Evolutionary conservation across 2,329 filamentous ascomycete genomes (phyloP), one percentile per base, ranked within the genome.

Genomic region (Colletotrichum tofieldiae): DNA sequence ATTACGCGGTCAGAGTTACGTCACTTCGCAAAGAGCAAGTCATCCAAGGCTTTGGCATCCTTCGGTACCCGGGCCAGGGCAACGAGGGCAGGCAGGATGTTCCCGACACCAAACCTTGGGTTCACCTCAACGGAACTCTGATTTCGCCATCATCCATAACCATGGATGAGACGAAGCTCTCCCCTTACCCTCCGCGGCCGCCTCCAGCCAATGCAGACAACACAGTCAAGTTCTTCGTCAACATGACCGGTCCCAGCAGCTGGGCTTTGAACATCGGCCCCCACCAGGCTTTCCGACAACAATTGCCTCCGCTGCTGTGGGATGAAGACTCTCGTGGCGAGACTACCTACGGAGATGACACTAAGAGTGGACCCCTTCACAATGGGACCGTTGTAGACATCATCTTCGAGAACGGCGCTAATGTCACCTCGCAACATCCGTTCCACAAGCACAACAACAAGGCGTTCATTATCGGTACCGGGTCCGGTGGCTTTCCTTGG

Each of bases 381-480:
- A 71, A 63, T 23, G 64, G 68, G 18, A 68, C 64, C 5, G 64
- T 71, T 0, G 68, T 71, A 3, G 68, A 71, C 11, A 68, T 71
- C 58, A 63, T 71, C 43, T 71, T 71, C 29, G 68, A 71, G 52
- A 71, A 71, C 18, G 68, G 68, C 5, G 58, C 65, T 37, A 71
- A 68, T 2, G 65, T 71, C 35, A 71, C 68, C n/a, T 71, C 68
- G 5, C 68, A 71, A 12, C 68, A 71, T 20, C 68, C 68, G 2
- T 71, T 68, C 23, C 68, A 71, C 35, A 71, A 71, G 23, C 68
- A 71, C 20, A 71, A 71, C 43, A 71, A 51, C 58, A 71, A 71
- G 26, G 68, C 65, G 2, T 71, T 68, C 51, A 56, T 71, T 51
- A 71, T 71, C 18, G 65, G 68, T 11, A 71, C 68, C 1, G 68